phyloP scores from a whole-genome alignment of 257 asterid species.

The Solanum lycopersicoides region DNA sequence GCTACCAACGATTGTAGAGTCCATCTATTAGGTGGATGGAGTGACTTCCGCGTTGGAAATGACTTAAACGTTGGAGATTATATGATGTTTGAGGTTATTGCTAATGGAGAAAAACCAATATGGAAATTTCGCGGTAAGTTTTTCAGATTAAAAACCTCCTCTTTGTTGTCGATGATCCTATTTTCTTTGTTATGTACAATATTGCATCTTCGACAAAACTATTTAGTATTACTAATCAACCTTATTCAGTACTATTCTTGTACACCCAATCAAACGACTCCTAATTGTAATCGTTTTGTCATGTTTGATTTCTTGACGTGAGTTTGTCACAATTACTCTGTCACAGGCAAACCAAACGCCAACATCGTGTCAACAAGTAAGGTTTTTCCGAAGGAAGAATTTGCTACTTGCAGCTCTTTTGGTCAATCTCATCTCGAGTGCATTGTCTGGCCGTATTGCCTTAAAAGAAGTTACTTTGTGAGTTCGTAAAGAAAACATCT shows the following conservation, averaged over 20 bases:
- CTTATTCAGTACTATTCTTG: not conserved
- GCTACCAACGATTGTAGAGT: not conserved
- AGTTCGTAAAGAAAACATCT: not conserved
- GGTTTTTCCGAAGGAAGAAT: not conserved
- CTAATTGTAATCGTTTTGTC: not conserved
- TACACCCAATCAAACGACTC: not conserved
- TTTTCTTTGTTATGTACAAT: not conserved
- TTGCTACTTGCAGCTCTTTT: not conserved
- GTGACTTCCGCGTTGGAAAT: not conserved
- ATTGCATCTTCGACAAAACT: not conserved
- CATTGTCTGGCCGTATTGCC: not conserved
- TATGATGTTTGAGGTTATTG: not conserved
- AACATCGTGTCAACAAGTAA: not conserved
- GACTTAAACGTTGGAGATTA: not conserved
- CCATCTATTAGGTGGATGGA: not conserved
- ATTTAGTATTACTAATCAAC: not conserved
- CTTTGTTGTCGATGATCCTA: not conserved
- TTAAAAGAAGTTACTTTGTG: not conserved
- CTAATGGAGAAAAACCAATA: not conserved
- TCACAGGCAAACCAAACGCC: not conserved
- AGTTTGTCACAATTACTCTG: not conserved
- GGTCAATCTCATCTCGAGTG: not conserved
- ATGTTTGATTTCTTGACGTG: not conserved
- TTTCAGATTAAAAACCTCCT: not conserved
- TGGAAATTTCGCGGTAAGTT: not conserved